Percentiles rank a stretch among this genome's conserved stretches.
Conservation (phyloP, 2,329 filamentous ascomycete genomes). For the Fusarium domesticum region DNA sequence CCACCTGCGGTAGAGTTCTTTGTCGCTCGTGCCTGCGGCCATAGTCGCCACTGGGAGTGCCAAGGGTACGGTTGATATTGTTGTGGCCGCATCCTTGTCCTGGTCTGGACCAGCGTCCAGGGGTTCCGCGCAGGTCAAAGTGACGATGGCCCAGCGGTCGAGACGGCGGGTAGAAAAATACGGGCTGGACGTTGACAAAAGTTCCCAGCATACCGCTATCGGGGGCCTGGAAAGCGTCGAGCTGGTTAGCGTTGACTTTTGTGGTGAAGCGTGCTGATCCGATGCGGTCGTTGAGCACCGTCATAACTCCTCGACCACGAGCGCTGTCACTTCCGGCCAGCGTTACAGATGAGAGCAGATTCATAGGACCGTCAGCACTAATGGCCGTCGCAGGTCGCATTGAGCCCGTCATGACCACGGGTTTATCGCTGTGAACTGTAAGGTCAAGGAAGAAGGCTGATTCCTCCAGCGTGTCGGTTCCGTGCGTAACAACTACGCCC, state of each 20-base stretch:
- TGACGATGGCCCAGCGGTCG: conserved; percentile 45
- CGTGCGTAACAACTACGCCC: conserved; percentile 61
- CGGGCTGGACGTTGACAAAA: conserved; percentile 56
- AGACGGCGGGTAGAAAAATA: conserved; percentile 57
- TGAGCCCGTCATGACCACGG: conserved; percentile 57
- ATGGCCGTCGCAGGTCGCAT: conserved; percentile 63
- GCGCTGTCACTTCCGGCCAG: conserved; percentile 49
- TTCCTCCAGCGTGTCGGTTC: conserved; percentile 64
- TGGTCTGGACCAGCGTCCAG: conserved; percentile 7
- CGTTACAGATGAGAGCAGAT: conserved; percentile 58
- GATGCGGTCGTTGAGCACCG: conserved; percentile 62
- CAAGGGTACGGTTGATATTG: not conserved
- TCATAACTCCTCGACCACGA: conserved; percentile 52
- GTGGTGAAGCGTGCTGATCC: conserved; percentile 54
- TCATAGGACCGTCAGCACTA: conserved; percentile 61
- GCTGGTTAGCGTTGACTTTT: conserved; percentile 60
- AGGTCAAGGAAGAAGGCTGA: conserved; percentile 61
- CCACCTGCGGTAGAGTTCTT: conserved; percentile 49
- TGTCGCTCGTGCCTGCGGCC: conserved; percentile 2
- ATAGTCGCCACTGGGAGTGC: not conserved
- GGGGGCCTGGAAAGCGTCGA: conserved; percentile 59
- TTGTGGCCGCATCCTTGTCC: not conserved
- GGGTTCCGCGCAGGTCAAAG: conserved; percentile 36
- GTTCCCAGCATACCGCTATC: conserved; percentile 57
- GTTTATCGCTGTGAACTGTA: conserved; percentile 55